Evolutionary conservation across 2,329 filamentous ascomycete genomes (phyloP).

Genomic region (Sporothrix pallida): DNA sequence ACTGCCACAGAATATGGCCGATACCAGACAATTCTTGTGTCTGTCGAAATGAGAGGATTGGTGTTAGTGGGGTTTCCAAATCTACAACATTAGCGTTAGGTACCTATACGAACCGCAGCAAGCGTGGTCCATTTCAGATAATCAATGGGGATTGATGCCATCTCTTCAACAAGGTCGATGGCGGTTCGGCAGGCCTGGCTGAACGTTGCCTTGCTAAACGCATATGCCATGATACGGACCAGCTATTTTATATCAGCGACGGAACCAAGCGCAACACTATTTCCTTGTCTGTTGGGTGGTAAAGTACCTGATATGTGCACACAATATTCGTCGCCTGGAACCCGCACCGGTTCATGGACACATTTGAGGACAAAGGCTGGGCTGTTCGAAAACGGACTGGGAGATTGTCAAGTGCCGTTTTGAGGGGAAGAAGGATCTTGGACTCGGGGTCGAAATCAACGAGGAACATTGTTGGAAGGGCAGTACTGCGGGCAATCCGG

Average conservation of each 20-base stretch:
- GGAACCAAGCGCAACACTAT: too few species aligned
- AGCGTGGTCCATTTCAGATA: conserved; percentile 27
- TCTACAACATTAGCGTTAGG: neutral
- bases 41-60: neutral
- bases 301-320: conserved; percentile 30
- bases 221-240: conserved; percentile 27
- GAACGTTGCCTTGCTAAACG: conserved; percentile 26
- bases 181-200: conserved; percentile 29
- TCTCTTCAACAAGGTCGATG: conserved; percentile 26
- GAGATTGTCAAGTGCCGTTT: neutral
- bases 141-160: conserved; percentile 29
- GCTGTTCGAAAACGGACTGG: conserved; percentile 7
- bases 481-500: neutral
- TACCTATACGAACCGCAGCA: conserved; percentile 9
- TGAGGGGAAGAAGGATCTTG: conserved; percentile 6
- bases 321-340: conserved; percentile 32
- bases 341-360: conserved; percentile 28
- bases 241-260: neutral
- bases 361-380: conserved; percentile 2
- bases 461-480: conserved; percentile 16
- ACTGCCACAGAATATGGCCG: conserved; percentile 27
- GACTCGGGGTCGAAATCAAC: conserved; percentile 24
- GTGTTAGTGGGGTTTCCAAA: neutral
- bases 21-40: conserved; percentile 30
- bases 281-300: neutral